Base-by-base conservation (phyloP, 2,329 filamentous ascomycete species). In the Aureobasidium sp. region DNA sequence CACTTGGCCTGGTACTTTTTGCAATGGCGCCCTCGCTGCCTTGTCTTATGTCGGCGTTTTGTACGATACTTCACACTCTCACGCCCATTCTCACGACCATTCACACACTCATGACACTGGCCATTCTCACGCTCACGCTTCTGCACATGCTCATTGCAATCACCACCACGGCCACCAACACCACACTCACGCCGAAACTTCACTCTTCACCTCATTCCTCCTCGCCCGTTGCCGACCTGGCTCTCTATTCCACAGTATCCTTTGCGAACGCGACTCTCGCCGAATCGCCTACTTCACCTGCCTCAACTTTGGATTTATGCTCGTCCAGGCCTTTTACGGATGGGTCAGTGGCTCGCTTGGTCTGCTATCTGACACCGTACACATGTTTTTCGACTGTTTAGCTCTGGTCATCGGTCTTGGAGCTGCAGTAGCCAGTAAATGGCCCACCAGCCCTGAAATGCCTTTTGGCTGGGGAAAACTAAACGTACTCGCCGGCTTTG, bases 351-450 rank as follows among this genome's bases (percentile, higher is more conserved):
- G 96, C 67, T 99, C 94, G 0, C 79, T 99, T 5, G 94, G 94
- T 3, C 81, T 99, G n/a, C 83, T 99, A 21, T 96, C 91, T 67
- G 94, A 99, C 75, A 97, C 92, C 69, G 94, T 99, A 65, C 94
- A 99, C 76, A 99, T 99, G 94, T 93, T 99, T 70, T 97, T 99
- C 69, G 94, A 99, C 75, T 99, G 94, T 67, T 86, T 97, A 39
- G 94, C 93, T 25, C 82, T 99, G 32, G 85, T 90, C 1, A 91
- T 99, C 37, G 94, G 94, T 11, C 80, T 99, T 10, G 88, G 93
- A 67, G 94, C 94, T 30, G 88, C 93, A 1, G 91, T 99, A 6
- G 90, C 96, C 79, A 94, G 90, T 75, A 97, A 97, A 75, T 97
- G 94, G 92, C 91, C 92, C 1, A 89, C 91, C 0, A 96, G 88